A percentile compares a stretch with the other conserved stretches of the same genome.
Conservation (phyloP, 805 yeast species). For the Yarrowia sp. region DNA sequence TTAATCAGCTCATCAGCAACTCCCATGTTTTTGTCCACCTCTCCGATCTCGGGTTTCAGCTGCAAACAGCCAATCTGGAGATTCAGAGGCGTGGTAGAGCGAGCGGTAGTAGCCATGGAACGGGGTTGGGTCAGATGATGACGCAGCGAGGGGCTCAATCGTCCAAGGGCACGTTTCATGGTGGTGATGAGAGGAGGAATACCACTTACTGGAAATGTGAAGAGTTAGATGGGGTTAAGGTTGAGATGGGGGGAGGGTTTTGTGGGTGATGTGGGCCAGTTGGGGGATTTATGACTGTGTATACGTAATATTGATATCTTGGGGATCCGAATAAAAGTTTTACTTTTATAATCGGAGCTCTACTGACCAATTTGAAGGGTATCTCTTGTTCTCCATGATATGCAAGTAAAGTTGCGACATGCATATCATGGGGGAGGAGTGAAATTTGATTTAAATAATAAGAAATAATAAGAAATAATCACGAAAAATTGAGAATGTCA, state of each 20-base stretch:
- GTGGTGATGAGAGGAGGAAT: neutral
- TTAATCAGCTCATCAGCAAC: conserved; percentile 13
- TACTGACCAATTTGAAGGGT: neutral
- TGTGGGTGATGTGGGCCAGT: neutral
- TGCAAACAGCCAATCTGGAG: conserved; percentile 31
- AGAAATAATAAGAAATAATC: too few species aligned
- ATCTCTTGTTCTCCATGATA: neutral
- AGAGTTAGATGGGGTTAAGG: conserved; percentile 20
- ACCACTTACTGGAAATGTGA: too few species aligned
- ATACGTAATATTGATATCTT: too few species aligned
- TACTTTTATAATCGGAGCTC: neutral
- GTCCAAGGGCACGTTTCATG: conserved; percentile 15
- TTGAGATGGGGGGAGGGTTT: neutral
- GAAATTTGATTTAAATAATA: too few species aligned
- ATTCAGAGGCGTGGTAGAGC: conserved; percentile 19
- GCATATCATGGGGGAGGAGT: too few species aligned
- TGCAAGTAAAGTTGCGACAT: neutral
- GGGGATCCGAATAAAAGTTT: neutral
- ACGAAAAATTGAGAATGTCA: too few species aligned
- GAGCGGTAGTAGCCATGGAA: conserved; percentile 25
- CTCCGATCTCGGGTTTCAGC: conserved; percentile 31
- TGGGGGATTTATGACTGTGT: too few species aligned
- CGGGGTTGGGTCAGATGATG: neutral
- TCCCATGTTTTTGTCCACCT: conserved; percentile 29
- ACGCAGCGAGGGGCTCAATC: neutral